Base-by-base conservation (phyloP, 2,329 filamentous ascomycete species). In the Phyllosticta paracitricarpa region DNA sequence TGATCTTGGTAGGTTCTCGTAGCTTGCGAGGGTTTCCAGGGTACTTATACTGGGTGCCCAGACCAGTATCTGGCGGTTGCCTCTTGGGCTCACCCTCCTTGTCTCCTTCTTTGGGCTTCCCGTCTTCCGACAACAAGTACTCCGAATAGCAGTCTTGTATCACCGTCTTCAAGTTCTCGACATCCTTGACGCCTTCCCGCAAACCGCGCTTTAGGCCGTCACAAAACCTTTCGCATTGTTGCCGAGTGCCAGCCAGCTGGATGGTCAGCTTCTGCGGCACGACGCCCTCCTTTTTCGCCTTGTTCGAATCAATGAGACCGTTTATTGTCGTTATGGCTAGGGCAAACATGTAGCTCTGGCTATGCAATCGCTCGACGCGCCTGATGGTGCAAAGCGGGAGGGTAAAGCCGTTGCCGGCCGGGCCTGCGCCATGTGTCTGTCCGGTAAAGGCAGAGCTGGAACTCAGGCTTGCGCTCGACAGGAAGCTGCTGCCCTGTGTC, bases 311-410 rank as follows among this genome's bases (percentile, higher is more conserved):
- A 63, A 77, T 64, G 14, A 79, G 76, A 28, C 83, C 83, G 64
- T 97, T 97, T 91, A 93, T 97, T 1, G 93, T 96, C 3, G 92
- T 97, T 68, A 99, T 89, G 12, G 92, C 89, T 56, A 99, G 84
- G 9, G 94, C 91, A 76, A 97, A 99, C 82, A 87, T 80, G 72
- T 95, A 94, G 66, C 87, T 94, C 70, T 95, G 89, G 70, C 91
- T 97, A 71, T 96, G 93, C 61, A 99, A 79, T 62, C 94, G 83
- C 78, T 99, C 94, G 24, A 99, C 94, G 58, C 92, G 83, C 64
- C 94, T 84, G 68, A 99, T 93, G 58, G 91, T 89, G 73, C 89
- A 97, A 24, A 99, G 82, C 4, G 94, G 94, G 61, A 97, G 85
- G 1, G 90, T 97, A 74, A 99, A 97, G 63, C 94, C 94, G 79